phyloP scores from a whole-genome alignment of 164 flowering plant genomes.

The Piper betle region DNA sequence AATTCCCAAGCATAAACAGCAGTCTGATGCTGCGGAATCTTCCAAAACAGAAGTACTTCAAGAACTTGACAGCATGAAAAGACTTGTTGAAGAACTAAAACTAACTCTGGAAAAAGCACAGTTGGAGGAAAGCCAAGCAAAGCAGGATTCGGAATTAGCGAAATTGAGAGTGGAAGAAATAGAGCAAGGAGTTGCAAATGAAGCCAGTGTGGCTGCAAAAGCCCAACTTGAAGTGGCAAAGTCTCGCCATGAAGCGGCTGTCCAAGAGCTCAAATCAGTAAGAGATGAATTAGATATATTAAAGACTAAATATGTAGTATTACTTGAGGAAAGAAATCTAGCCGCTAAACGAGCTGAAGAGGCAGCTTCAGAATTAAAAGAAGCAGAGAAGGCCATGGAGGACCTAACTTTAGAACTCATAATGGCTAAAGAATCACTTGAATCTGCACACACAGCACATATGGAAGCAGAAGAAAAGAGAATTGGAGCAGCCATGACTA shows the following conservation, averaged over 20 bases:
- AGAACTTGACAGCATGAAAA: constrained; percentile 63
- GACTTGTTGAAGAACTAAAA: constrained; percentile 68
- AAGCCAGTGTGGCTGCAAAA: constrained; percentile 77
- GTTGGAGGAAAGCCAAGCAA: constrained; percentile 77
- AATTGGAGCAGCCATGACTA: constrained; percentile 67
- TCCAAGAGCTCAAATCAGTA: constrained; percentile 57
- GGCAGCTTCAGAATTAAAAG: constrained; percentile 49
- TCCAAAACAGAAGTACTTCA: constrained; percentile 41
- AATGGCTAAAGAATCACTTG: constrained; percentile 59
- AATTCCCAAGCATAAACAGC: constrained; percentile 47
- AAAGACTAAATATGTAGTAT: constrained; percentile 31
- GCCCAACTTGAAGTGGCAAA: constrained; percentile 85
- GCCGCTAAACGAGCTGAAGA: constrained; percentile 53
- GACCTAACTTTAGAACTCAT: constrained; percentile 77
- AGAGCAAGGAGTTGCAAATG: constrained; percentile 79
- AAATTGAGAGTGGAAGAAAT: constrained; percentile 65
- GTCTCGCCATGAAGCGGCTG: constrained; percentile 55
- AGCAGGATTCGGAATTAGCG: constrained; percentile 75
- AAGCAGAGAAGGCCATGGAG: constrained; percentile 66
- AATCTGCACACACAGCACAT: constrained; percentile 74
- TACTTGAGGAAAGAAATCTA: constrained; percentile 43
- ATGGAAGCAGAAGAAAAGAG: constrained; percentile 82
- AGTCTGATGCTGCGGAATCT: constrained; percentile 53
- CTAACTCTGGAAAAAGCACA: constrained; percentile 75
- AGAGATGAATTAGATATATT: constrained; percentile 56